Base-by-base conservation (phyloP, 108 stramenopile genomes). In the Pseudonitzschia pungens region DNA sequence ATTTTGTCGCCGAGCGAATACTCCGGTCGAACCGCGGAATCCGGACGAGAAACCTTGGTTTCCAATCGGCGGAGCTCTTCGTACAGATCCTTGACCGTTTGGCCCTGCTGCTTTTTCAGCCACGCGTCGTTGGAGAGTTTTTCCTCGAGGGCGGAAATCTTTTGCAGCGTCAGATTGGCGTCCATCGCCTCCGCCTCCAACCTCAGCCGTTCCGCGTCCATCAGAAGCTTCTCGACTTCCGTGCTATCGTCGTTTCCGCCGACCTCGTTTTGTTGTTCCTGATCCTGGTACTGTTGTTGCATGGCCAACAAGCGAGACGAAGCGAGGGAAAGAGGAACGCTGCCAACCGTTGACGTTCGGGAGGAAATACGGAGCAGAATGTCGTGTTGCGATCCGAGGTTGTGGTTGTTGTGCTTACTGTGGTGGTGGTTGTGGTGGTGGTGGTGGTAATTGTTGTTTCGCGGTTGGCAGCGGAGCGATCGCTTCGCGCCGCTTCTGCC, bases 111-210 rank as follows among this genome's bases (percentile, higher is more conserved):
- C 40, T 73, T 73, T 26, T 67, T 67, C 54, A 81, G 24, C 72
- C 75, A 73, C 18, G 27, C 22, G n/a, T 57, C 41, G 53, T 81
- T 70, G 15, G 68, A 69, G 26, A 87, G 59, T 69, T 85, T 75
- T 1, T 27, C 41, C 42, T 83, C 82, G 18, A 89, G 69, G 43
- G 62, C 68, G 22, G 56, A 53, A 50, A 89, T 89, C 70, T 89
- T 89, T 36, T 85, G 71, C 36, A 89, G 56, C 1, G 78, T 82
- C 22, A 89, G 70, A 33, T 68, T 63, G 14, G 74, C 75, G 32
- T 81, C 74, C 52, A 76, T 69, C 59, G 79, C 68, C 48, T 87
- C 88, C 16, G 88, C 88, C 59, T 89, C 84, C 44, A 87, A 41
- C 51, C 88, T 73, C 56, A 84, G 73, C 24, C 75, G 70, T 42